These are phyloP conservation scores for Ambispora gerdemannii DNA, from an alignment of 192 early-diverging fungal genomes.

Conservation along the genomic window DNA sequence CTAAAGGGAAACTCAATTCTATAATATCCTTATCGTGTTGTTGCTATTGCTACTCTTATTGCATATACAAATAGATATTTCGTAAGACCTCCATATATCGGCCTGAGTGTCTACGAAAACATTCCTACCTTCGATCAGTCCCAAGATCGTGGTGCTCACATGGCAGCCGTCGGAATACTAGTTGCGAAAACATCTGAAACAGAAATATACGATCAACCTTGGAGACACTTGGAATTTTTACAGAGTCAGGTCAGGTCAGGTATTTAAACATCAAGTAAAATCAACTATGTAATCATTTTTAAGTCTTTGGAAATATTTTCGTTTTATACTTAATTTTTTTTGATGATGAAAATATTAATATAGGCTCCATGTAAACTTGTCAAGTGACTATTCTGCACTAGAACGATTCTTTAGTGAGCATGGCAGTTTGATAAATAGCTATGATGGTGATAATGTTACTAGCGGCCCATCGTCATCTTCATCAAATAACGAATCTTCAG, in stretches of 20 bases:
- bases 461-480: too few species aligned
- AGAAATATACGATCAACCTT: constrained; percentile 47
- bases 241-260: constrained; percentile 40
- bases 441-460: background rate
- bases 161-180: constrained; percentile 50
- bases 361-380: constrained; percentile 9
- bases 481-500: too few species aligned
- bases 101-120: constrained; percentile 48
- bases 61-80: constrained; percentile 60
- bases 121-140: constrained; percentile 30
- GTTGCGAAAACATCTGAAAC: constrained; percentile 43
- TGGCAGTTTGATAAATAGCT: background rate
- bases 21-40: too few species aligned
- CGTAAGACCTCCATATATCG: constrained; percentile 37
- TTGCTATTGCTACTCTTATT: too few species aligned
- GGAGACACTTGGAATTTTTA: constrained; percentile 48
- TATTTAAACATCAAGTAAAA: background rate
- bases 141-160: constrained; percentile 49
- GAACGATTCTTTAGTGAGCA: constrained; percentile 23
- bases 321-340: too few species aligned
- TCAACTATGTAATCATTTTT: too few species aligned
- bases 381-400: constrained; percentile 24
- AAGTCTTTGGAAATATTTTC: background rate
- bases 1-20: background rate
- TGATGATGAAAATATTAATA: background rate